phyloP scores from a whole-genome alignment of 2,329 filamentous ascomycete species.

The Zymoseptoria tritici region DNA sequence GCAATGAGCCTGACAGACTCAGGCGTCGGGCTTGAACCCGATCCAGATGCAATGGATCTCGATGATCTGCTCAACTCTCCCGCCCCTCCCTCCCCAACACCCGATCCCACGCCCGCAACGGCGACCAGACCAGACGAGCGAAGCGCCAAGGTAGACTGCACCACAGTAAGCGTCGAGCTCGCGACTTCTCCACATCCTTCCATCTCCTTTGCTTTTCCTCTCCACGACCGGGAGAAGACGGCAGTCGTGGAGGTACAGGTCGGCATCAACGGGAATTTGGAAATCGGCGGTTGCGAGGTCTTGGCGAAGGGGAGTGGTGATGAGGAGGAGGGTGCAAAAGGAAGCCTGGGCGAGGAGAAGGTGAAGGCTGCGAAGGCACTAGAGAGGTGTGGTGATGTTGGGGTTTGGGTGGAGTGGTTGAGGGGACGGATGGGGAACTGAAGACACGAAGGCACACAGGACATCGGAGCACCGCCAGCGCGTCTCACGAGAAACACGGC shows the following conservation, averaged over 20 bases:
- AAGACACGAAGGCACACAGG: background rate
- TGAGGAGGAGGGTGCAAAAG: slow-evolving; percentile 6
- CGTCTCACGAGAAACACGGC: background rate
- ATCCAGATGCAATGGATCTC: background rate
- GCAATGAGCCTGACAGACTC: background rate
- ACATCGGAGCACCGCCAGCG: background rate
- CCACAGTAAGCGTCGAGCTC: slow-evolving; percentile 29
- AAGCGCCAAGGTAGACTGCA: background rate
- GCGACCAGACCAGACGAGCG: background rate
- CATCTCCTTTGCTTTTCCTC: slow-evolving; percentile 29
- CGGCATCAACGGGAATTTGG: slow-evolving; percentile 14
- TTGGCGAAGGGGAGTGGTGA: slow-evolving; percentile 2
- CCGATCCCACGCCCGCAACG: background rate
- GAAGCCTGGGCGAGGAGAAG: slow-evolving; percentile 14
- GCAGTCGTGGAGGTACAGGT: slow-evolving; percentile 22
- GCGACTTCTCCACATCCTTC: slow-evolving; percentile 28
- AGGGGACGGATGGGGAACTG: background rate
- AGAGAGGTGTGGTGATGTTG: slow-evolving; percentile 43
- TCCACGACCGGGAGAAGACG: slow-evolving; percentile 41
- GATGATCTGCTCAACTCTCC: slow-evolving; percentile 4
- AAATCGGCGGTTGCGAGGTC: slow-evolving; percentile 4
- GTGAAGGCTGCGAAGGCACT: slow-evolving; percentile 38
- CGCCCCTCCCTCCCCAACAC: background rate
- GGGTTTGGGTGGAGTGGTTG: slow-evolving; percentile 48
- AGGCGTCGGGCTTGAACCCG: background rate